Evolutionary conservation across 2,329 filamentous ascomycete genomes (phyloP), one percentile per base, ranked within the genome.

Genomic region (Nannizziopsis barbatae): DNA sequence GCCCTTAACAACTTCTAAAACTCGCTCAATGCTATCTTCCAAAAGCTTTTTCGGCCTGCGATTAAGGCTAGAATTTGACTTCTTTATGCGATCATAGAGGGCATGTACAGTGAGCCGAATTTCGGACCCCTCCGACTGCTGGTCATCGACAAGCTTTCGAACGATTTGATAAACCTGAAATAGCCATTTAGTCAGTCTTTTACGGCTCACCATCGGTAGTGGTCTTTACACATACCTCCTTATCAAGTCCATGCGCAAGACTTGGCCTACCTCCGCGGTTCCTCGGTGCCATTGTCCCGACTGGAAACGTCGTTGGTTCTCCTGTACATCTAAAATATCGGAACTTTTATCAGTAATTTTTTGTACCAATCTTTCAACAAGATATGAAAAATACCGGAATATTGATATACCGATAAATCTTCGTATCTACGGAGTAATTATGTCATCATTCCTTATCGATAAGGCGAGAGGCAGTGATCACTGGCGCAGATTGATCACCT

Each of bases 51-150:
- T 94, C 35, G 86, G 87, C 56, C 84, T 80, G 17, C 92, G 75
- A 53, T 85, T 86, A 17, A 96, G 68, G 46, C 84, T 88, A 0
- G 88, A 94, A 63, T 95, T 95, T 11, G 88, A 95, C 44, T 73
- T 71, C 57, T 88, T 86, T 53, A 96, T 87, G 50, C 77, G 79
- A 35, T 88, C 82, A 62, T 92, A 95, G 1, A 93, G 76, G 1
- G 71, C 66, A 2, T 74, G 66, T 2, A 83, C 71, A 1, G 77
- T 80, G 5, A 84, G 68, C 46, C 70, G 73, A 6, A 72, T 67
- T 14, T 62, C 60, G 14, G 63, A 64, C 48, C 71, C 71, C 42
- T 73, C 73, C n/a, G 67, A 65, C 55, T 75, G 65, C 44, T 77
- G 76, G 45, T 82, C 77, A 51, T 86, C 83, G 47, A 86, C 75